Conservation (phyloP, 805 yeast genomes). For the Metschnikowia bowlesiae region DNA sequence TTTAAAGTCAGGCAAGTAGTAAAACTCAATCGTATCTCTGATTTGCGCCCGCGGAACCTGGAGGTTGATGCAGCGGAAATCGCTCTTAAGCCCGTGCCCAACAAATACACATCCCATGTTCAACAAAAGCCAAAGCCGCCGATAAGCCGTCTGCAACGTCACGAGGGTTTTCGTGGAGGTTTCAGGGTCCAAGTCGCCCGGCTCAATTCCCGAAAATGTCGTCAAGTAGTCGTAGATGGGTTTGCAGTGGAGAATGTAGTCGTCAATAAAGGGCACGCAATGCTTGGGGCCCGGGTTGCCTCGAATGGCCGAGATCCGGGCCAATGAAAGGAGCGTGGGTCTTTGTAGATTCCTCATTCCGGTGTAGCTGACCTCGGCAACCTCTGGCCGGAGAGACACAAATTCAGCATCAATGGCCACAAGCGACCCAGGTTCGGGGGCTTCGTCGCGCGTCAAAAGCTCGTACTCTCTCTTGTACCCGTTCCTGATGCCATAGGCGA, state of each 20-base stretch:
- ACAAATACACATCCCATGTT: slow-evolving; percentile 89
- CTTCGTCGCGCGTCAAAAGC: slow-evolving; percentile 61
- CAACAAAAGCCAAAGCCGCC: slow-evolving; percentile 84
- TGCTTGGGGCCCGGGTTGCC: slow-evolving; percentile 61
- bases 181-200: slow-evolving; percentile 78
- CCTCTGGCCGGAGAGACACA: slow-evolving; percentile 75
- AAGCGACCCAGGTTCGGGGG: slow-evolving; percentile 69
- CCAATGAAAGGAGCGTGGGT: slow-evolving; percentile 75
- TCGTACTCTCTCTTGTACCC: slow-evolving; percentile 59
- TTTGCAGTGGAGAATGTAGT: slow-evolving; percentile 72
- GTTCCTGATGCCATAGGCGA: slow-evolving; percentile 63
- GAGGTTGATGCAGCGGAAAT: slow-evolving; percentile 88
- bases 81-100: slow-evolving; percentile 90
- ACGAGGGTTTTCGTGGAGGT: slow-evolving; percentile 67
- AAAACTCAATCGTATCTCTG: slow-evolving; percentile 81
- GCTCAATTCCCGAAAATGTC: slow-evolving; percentile 87
- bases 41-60: slow-evolving; percentile 84
- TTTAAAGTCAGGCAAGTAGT: slow-evolving; percentile 67
- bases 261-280: slow-evolving; percentile 87
- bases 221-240: slow-evolving; percentile 83
- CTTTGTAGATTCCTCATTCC: slow-evolving; percentile 67
- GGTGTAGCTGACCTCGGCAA: slow-evolving; percentile 67
- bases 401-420: slow-evolving; percentile 97
- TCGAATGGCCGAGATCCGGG: slow-evolving; percentile 82
- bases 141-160: slow-evolving; percentile 73